Percentiles rank a stretch among this genome's conserved stretches.
Evolutionary conservation across 306 rosid species (phyloP).

Genomic region (Erythrophleum fordii): DNA sequence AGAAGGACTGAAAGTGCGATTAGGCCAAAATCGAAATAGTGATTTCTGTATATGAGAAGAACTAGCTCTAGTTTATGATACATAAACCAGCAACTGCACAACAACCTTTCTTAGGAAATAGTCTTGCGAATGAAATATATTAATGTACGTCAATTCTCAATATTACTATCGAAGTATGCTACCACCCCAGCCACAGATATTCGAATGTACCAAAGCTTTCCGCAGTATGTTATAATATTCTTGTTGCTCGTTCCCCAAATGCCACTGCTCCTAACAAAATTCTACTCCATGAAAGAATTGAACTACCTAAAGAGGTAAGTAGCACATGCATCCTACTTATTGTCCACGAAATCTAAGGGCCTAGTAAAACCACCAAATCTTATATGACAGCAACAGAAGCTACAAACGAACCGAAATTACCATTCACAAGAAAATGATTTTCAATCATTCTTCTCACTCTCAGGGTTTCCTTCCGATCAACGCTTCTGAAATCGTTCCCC

Average conservation of each 20-base stretch:
- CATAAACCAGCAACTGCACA: neutral
- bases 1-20: neutral
- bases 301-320: neutral
- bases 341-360: neutral
- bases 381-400: neutral
- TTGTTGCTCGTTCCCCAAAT: neutral
- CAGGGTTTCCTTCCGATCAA: constrained; percentile 54
- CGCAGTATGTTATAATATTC: neutral
- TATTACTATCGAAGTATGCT: neutral
- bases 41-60: neutral
- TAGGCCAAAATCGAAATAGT: neutral
- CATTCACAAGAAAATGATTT: constrained; percentile 68
- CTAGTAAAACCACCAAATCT: neutral
- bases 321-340: neutral
- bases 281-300: neutral
- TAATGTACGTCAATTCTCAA: neutral
- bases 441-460: constrained; percentile 68
- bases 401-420: constrained; percentile 41
- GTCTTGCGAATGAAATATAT: neutral
- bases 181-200: neutral
- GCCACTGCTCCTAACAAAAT: neutral
- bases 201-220: neutral
- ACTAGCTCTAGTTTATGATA: neutral
- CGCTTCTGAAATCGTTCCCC: constrained; percentile 63
- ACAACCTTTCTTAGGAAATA: constrained; percentile 3